Percentiles rank a stretch among this genome's conserved stretches.
These are phyloP conservation scores for Diaporthe destruens DNA, from an alignment of 2,329 filamentous ascomycete genomes.

Conservation along the genomic window DNA sequence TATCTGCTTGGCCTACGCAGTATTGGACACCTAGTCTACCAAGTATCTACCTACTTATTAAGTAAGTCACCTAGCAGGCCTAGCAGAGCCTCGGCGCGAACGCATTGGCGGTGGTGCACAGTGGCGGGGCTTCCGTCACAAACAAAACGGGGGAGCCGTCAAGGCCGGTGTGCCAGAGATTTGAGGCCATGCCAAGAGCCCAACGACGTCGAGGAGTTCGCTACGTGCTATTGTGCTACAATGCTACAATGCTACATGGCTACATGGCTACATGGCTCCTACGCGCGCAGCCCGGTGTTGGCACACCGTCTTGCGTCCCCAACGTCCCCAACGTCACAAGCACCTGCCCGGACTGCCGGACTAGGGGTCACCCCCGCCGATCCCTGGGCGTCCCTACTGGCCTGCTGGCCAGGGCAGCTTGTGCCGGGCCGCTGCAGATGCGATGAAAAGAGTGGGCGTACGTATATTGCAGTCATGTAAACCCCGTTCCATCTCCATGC, in stretches of 20 bases:
- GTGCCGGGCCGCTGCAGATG: slow-evolving; percentile 12
- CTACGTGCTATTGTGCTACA: slow-evolving; percentile 2
- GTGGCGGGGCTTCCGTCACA: slow-evolving; percentile 20
- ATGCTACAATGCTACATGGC: too few relatives aligned
- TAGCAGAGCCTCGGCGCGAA: too few relatives aligned
- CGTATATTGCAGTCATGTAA: too few relatives aligned
- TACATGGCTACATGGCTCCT: too few relatives aligned
- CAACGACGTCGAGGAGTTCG: slow-evolving; percentile 24
- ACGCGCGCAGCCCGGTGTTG: not conserved
- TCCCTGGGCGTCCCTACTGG: slow-evolving; percentile 18
- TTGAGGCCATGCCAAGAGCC: slow-evolving; percentile 22
- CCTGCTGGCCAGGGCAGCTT: slow-evolving; percentile 31
- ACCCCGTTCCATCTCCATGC: slow-evolving; percentile 14
- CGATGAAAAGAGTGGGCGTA: too few relatives aligned
- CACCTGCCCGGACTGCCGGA: slow-evolving; percentile 5
- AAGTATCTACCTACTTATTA: too few relatives aligned
- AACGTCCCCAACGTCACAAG: not conserved
- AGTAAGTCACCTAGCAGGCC: too few relatives aligned
- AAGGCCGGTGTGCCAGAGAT: slow-evolving; percentile 9
- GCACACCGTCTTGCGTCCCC: not conserved
- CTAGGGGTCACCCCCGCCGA: slow-evolving; percentile 26
- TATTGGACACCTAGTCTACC: too few relatives aligned
- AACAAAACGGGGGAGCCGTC: not conserved
- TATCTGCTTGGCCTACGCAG: not conserved
- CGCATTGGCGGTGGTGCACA: not conserved